Base-by-base conservation (phyloP, 2,329 filamentous ascomycete species). In the Ceratocystis harringtonii region DNA sequence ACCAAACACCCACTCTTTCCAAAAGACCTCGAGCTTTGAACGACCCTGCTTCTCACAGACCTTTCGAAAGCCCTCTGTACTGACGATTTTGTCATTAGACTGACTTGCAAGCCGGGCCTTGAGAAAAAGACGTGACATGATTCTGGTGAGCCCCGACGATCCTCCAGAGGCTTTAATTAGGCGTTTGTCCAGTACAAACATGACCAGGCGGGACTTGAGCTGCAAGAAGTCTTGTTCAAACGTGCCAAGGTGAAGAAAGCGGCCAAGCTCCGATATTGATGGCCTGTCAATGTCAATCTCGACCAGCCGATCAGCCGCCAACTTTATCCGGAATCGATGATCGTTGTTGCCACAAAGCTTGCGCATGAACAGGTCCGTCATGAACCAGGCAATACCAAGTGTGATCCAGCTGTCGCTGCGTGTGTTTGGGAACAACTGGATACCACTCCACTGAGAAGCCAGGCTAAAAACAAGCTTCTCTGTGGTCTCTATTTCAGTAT, bases 271-370 rank as follows among this genome's bases (percentile, higher is more conserved):
- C 68, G 87, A 85, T 10, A 99, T 80, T 0, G 90, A 91, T 1
- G 92, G 92, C 44, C 94, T 84, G 62, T 88, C 84, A 64, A 90
- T 80, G 72, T 99, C 94, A 67, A 89, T 75, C 66, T 92, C 85
- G 61, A 92, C 88, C 50, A 97, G 83, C 70, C 81, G 82, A 74
- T 99, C 92, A 0, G 90, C 85, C 74, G 90, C 83, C 45, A 84
- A 79, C 75, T 97, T 97, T 75, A 96, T 88, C 45, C 90, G 86
- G 73, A 91, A 97, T 10, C 91, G 83, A 73, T 96, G 94, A 71
- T 96, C 90, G 72, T 99, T 99, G 72, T 95, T 95, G 6, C 94
- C 94, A 72, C 90, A 95, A 2, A 99, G 80, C 69, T 85, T 87
- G 73, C 87, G 90, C 82, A 97, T 89, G 75, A 95, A 96, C 3